Conservation (phyloP, 352 stramenopile species). For the Pythium scleroteichum region DNA sequence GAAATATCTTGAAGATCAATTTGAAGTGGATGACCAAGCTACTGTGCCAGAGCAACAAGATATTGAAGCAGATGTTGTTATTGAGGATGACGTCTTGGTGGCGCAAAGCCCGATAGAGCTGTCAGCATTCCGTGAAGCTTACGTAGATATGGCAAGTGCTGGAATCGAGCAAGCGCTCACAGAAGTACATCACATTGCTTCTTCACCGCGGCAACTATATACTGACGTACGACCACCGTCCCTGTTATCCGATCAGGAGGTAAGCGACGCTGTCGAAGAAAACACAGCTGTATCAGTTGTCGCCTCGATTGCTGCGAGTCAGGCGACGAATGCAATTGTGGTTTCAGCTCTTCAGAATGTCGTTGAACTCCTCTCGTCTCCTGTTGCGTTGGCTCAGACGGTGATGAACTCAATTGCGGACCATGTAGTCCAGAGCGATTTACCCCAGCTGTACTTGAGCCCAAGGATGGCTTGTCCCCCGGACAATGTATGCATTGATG, state of each 20-base stretch:
- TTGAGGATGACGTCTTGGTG: neutral
- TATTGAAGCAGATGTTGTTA: neutral
- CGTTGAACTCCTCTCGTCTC: constrained; percentile 19
- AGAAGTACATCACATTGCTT: constrained; percentile 3
- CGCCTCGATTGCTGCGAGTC: constrained; percentile 17
- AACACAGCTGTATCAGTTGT: constrained; percentile 20
- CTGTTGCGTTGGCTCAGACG: constrained; percentile 16
- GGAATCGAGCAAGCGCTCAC: constrained; percentile 9
- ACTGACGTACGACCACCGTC: neutral
- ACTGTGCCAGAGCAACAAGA: neutral
- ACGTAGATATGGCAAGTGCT: constrained; percentile 2
- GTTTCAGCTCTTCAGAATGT: constrained; percentile 31
- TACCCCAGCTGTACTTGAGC: neutral
- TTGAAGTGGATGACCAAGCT: constrained; percentile 1
- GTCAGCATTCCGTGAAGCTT: constrained; percentile 1
- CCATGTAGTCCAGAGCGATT: constrained; percentile 2
- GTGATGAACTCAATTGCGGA: constrained; percentile 17
- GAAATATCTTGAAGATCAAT: constrained; percentile 3
- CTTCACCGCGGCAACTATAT: neutral
- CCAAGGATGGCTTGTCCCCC: too few species aligned
- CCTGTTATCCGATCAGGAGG: neutral
- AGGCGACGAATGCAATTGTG: constrained; percentile 31
- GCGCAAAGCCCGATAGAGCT: neutral
- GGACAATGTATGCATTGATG: too few species aligned
- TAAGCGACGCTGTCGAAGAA: neutral